A percentile compares a stretch with the other conserved stretches of the same genome.
Conservation (phyloP, 139 green algal genomes). For the Closterium sp. region DNA sequence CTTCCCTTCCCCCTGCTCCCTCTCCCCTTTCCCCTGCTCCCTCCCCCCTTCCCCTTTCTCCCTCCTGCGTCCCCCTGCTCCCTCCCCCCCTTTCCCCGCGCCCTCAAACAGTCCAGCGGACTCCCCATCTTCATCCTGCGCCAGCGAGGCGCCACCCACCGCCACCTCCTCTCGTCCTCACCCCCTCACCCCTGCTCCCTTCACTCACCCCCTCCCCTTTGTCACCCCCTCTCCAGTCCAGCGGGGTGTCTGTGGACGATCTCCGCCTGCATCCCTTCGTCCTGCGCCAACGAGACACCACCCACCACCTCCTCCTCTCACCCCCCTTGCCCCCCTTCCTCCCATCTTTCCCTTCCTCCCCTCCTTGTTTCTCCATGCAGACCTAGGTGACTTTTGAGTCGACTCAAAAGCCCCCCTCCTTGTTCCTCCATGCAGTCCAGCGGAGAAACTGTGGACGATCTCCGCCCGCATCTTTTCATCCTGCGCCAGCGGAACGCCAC, state of each 20-base stretch:
- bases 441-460: conserved; percentile 79
- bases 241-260: no score
- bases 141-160: no score
- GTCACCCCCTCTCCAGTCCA: no score
- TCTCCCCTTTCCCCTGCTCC: neutral
- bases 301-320: neutral
- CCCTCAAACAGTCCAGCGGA: no score
- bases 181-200: neutral
- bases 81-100: no score
- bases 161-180: no score
- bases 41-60: neutral
- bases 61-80: no score
- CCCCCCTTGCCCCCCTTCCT: neutral
- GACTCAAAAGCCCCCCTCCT: no score
- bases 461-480: conserved; percentile 93
- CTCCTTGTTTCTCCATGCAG: neutral
- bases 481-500: conserved; percentile 91
- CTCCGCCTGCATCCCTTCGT: no score
- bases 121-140: no score
- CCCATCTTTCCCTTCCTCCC: neutral
- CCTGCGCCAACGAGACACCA: neutral
- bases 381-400: no score
- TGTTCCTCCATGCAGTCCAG: neutral
- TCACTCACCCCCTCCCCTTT: neutral
- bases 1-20: neutral